These are phyloP conservation scores for Cotoneaster glaucophyllus DNA, from an alignment of 306 rosid genomes.

Conservation along the genomic window DNA sequence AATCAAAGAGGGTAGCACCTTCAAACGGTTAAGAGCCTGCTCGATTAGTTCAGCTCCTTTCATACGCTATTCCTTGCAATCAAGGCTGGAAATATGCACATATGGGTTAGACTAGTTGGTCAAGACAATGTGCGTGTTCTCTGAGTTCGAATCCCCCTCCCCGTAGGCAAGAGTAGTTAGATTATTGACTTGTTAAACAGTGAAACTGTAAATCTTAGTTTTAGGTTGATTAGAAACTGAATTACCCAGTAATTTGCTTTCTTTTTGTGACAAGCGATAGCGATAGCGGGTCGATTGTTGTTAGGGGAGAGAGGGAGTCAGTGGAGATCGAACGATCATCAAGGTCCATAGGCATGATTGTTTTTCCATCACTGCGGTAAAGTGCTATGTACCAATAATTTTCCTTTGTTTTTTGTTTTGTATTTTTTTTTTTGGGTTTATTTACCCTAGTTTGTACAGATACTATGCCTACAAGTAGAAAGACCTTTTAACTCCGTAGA, in stretches of 20 bases:
- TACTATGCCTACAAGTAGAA: not conserved
- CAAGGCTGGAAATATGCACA: not conserved
- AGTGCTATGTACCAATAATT: not conserved
- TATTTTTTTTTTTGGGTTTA: not conserved
- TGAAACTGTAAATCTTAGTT: not conserved
- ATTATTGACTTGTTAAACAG: not conserved
- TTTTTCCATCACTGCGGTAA: too few species aligned
- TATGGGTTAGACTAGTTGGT: not conserved
- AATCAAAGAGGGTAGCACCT: constrained; percentile 22
- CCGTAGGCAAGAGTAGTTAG: not conserved
- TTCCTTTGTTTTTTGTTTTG: too few species aligned
- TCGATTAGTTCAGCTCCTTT: constrained; percentile 3
- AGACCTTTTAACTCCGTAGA: not conserved
- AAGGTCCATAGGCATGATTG: too few species aligned
- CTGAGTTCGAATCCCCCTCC: not conserved
- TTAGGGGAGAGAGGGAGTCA: too few species aligned
- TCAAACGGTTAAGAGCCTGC: constrained; percentile 9
- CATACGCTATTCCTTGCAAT: not conserved
- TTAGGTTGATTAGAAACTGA: constrained; percentile 1
- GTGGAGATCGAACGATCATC: too few species aligned
- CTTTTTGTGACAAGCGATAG: not conserved
- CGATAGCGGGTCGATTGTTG: too few species aligned
- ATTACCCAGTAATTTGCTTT: not conserved
- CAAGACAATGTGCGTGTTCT: not conserved
- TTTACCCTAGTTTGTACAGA: not conserved